Evolutionary conservation across 2,329 filamentous ascomycete genomes (phyloP).

Genomic region (Hypomyces perniciosus): DNA sequence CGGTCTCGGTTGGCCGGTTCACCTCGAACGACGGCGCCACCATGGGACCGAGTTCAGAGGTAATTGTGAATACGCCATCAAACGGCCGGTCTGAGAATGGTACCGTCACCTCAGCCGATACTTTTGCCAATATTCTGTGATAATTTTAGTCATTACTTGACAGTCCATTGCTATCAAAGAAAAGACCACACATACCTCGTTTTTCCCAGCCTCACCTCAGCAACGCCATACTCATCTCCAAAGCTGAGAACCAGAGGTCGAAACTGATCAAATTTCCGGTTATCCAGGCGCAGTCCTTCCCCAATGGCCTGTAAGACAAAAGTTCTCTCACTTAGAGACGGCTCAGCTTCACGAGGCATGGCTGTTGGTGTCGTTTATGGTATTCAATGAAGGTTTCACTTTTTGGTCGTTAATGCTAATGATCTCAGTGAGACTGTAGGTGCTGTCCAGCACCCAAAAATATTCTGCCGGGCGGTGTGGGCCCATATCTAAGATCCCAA

Average conservation of each 20-base stretch:
- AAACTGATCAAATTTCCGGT: slow-evolving; percentile 73
- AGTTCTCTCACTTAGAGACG: slow-evolving; percentile 79
- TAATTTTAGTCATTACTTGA: neutral
- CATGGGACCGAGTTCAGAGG: slow-evolving; percentile 87
- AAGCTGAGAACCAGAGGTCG: slow-evolving; percentile 72
- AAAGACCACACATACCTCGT: slow-evolving; percentile 58
- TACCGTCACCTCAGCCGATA: slow-evolving; percentile 81
- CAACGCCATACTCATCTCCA: slow-evolving; percentile 85
- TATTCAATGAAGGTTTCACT: slow-evolving; percentile 12
- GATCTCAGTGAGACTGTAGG: slow-evolving; percentile 15
- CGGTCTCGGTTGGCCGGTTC: slow-evolving; percentile 74
- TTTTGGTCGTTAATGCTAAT: slow-evolving; percentile 10
- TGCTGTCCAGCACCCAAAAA: slow-evolving; percentile 13
- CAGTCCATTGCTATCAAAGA: neutral
- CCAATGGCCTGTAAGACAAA: slow-evolving; percentile 81
- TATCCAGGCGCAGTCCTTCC: slow-evolving; percentile 77
- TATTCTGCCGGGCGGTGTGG: slow-evolving; percentile 48
- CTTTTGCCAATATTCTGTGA: slow-evolving; percentile 69
- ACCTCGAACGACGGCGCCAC: slow-evolving; percentile 84
- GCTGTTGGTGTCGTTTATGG: slow-evolving; percentile 21
- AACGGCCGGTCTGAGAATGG: slow-evolving; percentile 86
- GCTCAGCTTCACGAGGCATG: slow-evolving; percentile 91
- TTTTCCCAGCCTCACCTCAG: slow-evolving; percentile 81
- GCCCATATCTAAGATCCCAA: slow-evolving; percentile 1
- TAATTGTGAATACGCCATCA: slow-evolving; percentile 90